A percentile compares a stretch with the other conserved stretches of the same genome.
Evolutionary conservation across 441 rosid species (phyloP).

Genomic region (Arabidopsis lyrata): DNA sequence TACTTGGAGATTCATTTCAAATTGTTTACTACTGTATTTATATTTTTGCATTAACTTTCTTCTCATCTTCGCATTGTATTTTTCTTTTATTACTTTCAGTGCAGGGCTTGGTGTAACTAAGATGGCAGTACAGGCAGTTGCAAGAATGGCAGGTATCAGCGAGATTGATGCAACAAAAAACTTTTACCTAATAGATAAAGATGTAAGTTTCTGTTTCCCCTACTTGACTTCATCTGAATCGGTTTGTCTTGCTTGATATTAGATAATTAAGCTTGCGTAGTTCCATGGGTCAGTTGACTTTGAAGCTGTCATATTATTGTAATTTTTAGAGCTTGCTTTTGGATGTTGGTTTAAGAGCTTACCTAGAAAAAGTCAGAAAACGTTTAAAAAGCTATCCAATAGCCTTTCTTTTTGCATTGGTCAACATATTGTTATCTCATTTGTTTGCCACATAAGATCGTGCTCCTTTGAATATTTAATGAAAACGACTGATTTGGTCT

Average conservation of each 20-base stretch:
- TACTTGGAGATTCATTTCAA: slow-evolving; percentile 47
- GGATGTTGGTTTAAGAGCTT: slow-evolving; percentile 7
- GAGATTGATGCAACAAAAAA: slow-evolving; percentile 59
- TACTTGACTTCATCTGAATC: slow-evolving; percentile 19
- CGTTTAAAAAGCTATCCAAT: slow-evolving; percentile 15
- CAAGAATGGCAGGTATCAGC: slow-evolving; percentile 76
- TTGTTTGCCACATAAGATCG: slow-evolving; percentile 17
- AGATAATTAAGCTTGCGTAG: slow-evolving; percentile 13
- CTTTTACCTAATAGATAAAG: slow-evolving; percentile 89
- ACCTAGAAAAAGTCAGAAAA: slow-evolving; percentile 27
- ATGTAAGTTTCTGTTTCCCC: slow-evolving; percentile 57
- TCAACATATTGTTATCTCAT: slow-evolving; percentile 15
- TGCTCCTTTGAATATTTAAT: slow-evolving; percentile 18
- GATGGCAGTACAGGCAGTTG: slow-evolving; percentile 77
- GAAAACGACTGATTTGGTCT: slow-evolving; percentile 31
- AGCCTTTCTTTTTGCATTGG: slow-evolving; percentile 2
- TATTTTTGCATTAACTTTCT: slow-evolving; percentile 9
- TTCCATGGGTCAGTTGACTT: slow-evolving; percentile 34
- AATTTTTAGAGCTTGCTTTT: slow-evolving; percentile 32
- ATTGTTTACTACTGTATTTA: neutral
- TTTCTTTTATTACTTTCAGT: slow-evolving; percentile 56
- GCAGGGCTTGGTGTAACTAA: slow-evolving; percentile 96
- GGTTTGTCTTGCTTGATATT: slow-evolving; percentile 17
- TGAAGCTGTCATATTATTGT: slow-evolving; percentile 32
- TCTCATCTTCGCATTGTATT: slow-evolving; percentile 18